phyloP scores from a whole-genome alignment of 345 rosid species.

The Eucalyptus melliodora region DNA sequence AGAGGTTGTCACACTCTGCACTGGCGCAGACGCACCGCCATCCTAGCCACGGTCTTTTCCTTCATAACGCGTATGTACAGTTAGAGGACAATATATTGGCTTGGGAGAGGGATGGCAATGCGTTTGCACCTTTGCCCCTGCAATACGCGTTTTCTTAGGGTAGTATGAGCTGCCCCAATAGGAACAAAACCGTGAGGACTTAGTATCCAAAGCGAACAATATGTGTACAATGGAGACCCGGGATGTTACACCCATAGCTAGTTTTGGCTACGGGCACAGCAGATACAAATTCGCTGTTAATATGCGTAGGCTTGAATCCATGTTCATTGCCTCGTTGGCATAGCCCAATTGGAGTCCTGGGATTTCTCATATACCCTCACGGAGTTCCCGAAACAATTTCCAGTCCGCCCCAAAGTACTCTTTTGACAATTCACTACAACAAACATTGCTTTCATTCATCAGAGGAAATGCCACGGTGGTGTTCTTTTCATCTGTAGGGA shows the following conservation, averaged over 20 bases:
- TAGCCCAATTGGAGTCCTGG: constrained; percentile 18
- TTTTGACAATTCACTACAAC: constrained; percentile 4
- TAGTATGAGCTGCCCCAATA: no score
- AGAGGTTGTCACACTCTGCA: no score
- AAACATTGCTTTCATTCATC: not conserved
- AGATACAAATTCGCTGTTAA: constrained; percentile 19
- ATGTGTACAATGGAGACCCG: no score
- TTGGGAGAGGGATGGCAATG: no score
- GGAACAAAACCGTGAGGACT: no score
- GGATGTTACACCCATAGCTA: constrained; percentile 11
- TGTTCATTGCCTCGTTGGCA: constrained; percentile 4
- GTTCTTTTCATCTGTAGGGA: not conserved
- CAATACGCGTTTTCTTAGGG: no score
- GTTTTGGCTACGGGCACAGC: constrained; percentile 36
- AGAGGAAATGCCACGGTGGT: not conserved
- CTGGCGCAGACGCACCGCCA: no score
- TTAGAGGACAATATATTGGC: no score
- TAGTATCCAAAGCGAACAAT: no score
- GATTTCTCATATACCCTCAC: constrained; percentile 34
- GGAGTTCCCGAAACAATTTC: constrained; percentile 10
- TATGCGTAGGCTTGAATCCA: constrained; percentile 11
- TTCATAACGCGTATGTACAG: no score
- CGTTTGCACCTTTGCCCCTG: rapidly evolving
- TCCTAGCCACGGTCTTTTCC: no score
- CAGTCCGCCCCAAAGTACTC: constrained; percentile 14